A percentile compares a stretch with the other conserved stretches of the same genome.
Evolutionary conservation across 2,329 filamentous ascomycete genomes (phyloP).

Genomic region (Ascochyta pisi): DNA sequence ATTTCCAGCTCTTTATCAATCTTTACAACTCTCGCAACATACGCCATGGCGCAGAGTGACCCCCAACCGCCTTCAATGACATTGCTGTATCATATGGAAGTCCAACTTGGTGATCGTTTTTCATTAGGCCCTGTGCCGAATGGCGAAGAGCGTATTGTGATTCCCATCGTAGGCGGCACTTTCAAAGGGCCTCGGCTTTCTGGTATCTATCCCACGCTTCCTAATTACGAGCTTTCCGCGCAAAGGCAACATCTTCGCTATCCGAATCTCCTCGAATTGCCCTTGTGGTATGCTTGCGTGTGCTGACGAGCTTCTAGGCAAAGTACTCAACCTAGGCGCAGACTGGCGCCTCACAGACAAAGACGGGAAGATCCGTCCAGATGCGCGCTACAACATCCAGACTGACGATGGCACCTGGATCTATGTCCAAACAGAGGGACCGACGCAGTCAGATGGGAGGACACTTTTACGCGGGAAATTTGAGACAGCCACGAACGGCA

Average conservation of each 20-base stretch:
- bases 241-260: too few species aligned
- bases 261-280: too few species aligned
- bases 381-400: conserved; percentile 48
- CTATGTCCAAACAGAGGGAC: conserved; percentile 44
- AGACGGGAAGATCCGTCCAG: conserved; percentile 36
- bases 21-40: conserved; percentile 8
- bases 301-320: conserved; percentile 21
- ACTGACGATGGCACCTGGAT: conserved; percentile 47
- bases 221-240: too few species aligned
- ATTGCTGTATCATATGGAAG: conserved; percentile 34
- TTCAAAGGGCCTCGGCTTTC: conserved; percentile 38
- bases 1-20: conserved; percentile 14
- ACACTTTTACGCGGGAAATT: conserved; percentile 44
- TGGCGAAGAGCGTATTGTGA: conserved; percentile 34
- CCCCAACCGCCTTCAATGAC: conserved; percentile 30
- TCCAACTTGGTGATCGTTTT: conserved; percentile 28
- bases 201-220: conserved; percentile 14
- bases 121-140: conserved; percentile 29
- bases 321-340: conserved; percentile 46
- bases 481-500: conserved; percentile 42
- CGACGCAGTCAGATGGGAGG: conserved; percentile 32
- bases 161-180: conserved; percentile 39
- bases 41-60: conserved; percentile 24
- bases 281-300: too few species aligned
- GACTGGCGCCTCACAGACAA: conserved; percentile 48